Evolutionary conservation across 208 protist species (phyloP), one percentile per base, ranked within the genome.

Genomic region (Crithidia fasciculata): DNA sequence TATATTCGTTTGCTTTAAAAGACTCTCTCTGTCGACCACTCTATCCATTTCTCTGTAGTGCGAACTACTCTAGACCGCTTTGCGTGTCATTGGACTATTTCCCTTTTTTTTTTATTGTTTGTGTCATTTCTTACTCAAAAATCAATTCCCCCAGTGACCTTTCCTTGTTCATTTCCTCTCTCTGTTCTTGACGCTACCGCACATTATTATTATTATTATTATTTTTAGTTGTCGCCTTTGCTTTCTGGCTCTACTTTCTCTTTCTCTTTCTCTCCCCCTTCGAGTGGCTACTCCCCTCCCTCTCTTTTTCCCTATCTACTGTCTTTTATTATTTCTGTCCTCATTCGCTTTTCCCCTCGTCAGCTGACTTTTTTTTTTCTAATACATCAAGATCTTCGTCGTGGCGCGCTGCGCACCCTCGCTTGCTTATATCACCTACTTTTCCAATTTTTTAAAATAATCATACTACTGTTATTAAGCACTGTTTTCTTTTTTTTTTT

Each of bases 1-100:
- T 58, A 58, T 19, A 55, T 61, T 19, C 47, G 39, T 75, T 75
- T 40, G n/a, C 57, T 75, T 59, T 2, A 15, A 56, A 55, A 15
- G 58, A 64, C 28, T 28, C 28, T 28, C 28, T 28, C 28, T 28
- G 28, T 28, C 28, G 28, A 28, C 28, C 28, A 28, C 28, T 28
- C 28, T 28, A 28, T 28, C 28, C 28, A 28, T 28, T 28, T 49
- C 45, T 8, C 45, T 49, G 45, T 49, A 49, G 45, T 28, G 28
- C 28, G 28, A 28, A 1, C 28, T 28, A 28, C 28, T 1, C 28
- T 28, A 28, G 28, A 28, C 28, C 28, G 28, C 28, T 28, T 1
- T 28, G 28, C 28, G 28, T 28, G 28, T 28, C 28, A 28, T 28
- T 28, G 28, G n/a, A 19, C 13, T 18, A 64, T 36, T 56, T 73